A percentile compares a stretch with the other conserved stretches of the same genome.
Conservation (phyloP, 495 filamentous ascomycete genomes). For the Aeminium ludgeri region DNA sequence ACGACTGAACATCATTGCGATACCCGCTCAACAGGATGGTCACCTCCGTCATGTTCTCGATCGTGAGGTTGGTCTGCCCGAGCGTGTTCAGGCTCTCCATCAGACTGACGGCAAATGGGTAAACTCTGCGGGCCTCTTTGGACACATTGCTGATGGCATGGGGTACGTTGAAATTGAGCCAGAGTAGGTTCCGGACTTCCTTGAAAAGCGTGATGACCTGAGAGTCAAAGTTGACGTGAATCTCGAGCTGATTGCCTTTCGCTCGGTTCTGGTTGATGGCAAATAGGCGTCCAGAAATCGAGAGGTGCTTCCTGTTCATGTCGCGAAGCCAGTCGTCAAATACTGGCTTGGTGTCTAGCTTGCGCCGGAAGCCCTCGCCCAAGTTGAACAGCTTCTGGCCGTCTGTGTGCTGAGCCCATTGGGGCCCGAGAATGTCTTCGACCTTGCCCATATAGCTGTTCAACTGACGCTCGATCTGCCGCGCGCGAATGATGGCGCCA, state of each 20-base stretch:
- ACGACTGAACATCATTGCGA: constrained; percentile 64
- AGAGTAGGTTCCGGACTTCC: constrained; percentile 89
- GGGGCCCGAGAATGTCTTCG: constrained; percentile 80
- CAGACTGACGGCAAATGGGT: constrained; percentile 89
- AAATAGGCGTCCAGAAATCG: constrained; percentile 82
- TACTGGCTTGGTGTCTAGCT: constrained; percentile 80
- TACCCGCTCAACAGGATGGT: constrained; percentile 77
- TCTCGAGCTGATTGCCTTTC: constrained; percentile 67
- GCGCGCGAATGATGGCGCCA: constrained; percentile 90
- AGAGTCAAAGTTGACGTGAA: constrained; percentile 88
- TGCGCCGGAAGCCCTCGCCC: constrained; percentile 81
- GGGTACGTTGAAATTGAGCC: constrained; percentile 82
- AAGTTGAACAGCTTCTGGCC: constrained; percentile 85
- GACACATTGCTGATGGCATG: constrained; percentile 88
- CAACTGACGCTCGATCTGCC: constrained; percentile 89
- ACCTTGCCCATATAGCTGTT: constrained; percentile 95
- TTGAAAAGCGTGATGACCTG: constrained; percentile 97
- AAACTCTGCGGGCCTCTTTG: constrained; percentile 92
- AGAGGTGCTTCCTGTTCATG: constrained; percentile 67
- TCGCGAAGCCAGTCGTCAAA: constrained; percentile 92
- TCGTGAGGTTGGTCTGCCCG: constrained; percentile 67
- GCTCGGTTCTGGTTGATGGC: constrained; percentile 73
- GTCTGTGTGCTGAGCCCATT: constrained; percentile 87
- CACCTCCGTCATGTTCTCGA: constrained; percentile 68
- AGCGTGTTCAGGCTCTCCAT: constrained; percentile 94